These are phyloP conservation scores for Aaosphaeria pasadenensis DNA, from an alignment of 2,329 filamentous ascomycete species.

Conservation along the genomic window DNA sequence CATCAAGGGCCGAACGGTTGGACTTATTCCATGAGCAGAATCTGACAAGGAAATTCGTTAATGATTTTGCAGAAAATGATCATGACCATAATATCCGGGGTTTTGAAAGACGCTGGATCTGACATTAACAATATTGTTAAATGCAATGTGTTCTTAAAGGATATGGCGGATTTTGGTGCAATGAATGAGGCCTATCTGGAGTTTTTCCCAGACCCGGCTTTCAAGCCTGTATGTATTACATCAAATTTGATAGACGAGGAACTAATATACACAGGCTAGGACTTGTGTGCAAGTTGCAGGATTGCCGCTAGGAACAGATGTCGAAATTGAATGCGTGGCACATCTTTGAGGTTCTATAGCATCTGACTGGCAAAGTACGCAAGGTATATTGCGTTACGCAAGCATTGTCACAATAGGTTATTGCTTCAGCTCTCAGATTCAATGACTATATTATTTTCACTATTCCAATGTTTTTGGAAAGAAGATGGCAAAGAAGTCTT, in stretches of 20 bases:
- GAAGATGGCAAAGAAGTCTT: too few relatives aligned
- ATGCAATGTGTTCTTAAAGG: conserved; percentile 63
- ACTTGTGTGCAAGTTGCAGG: conserved; percentile 53
- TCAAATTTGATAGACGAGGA: neutral
- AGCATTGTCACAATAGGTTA: too few relatives aligned
- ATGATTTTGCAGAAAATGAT: neutral
- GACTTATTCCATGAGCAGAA: neutral
- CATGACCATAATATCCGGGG: conserved; percentile 22
- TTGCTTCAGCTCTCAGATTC: too few relatives aligned
- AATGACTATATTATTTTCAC: too few relatives aligned
- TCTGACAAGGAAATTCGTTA: neutral
- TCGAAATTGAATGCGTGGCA: conserved; percentile 53
- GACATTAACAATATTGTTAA: conserved; percentile 62
- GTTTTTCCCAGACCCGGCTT: conserved; percentile 40
- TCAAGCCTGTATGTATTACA: neutral
- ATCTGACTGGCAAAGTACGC: too few relatives aligned
- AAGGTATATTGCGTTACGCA: too few relatives aligned
- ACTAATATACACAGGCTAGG: conserved; percentile 6
- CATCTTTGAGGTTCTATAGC: conserved; percentile 6
- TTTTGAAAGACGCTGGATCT: conserved; percentile 61
- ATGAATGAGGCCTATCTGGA: conserved; percentile 58
- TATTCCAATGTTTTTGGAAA: too few relatives aligned
- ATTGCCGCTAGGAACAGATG: conserved; percentile 45
- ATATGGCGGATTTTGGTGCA: conserved; percentile 62
- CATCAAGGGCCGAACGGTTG: neutral